Conservation (phyloP, 2,329 filamentous ascomycete genomes). For the Lecanosticta acicola region DNA sequence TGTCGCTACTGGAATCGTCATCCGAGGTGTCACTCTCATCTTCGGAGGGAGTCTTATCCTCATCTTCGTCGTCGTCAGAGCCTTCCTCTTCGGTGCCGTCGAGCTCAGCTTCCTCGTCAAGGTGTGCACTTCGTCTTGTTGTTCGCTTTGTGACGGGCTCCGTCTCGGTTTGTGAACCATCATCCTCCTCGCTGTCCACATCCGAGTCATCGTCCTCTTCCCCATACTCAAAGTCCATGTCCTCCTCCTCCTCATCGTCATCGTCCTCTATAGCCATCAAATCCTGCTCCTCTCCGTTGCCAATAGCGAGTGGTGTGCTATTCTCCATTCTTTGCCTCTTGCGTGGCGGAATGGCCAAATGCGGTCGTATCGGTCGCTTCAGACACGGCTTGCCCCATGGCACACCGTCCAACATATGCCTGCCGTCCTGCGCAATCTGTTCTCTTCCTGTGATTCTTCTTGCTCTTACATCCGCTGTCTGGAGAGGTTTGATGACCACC, state of each 20-base stretch:
- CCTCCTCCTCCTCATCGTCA: slow-evolving; percentile 19
- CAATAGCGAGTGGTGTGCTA: slow-evolving; percentile 22
- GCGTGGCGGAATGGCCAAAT: slow-evolving; percentile 33
- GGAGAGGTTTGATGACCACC: slow-evolving; percentile 72
- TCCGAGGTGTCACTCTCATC: slow-evolving; percentile 13
- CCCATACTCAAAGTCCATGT: slow-evolving; percentile 16
- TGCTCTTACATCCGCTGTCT: slow-evolving; percentile 66
- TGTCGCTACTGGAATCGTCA: slow-evolving; percentile 14
- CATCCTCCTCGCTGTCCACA: slow-evolving; percentile 13
- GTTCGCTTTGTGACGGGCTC: neutral
- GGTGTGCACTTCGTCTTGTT: too few relatives aligned
- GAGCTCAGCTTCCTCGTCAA: slow-evolving; percentile 5
- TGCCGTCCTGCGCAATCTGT: slow-evolving; percentile 74
- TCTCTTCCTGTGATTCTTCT: slow-evolving; percentile 69
- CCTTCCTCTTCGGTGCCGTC: slow-evolving; percentile 2
- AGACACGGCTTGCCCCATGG: slow-evolving; percentile 73
- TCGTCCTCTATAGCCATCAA: slow-evolving; percentile 19
- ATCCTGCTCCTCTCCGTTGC: slow-evolving; percentile 39
- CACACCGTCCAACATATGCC: slow-evolving; percentile 77
- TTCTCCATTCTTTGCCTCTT: slow-evolving; percentile 36
- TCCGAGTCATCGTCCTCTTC: slow-evolving; percentile 20
- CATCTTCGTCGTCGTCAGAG: slow-evolving; percentile 7
- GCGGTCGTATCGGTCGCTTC: slow-evolving; percentile 40
- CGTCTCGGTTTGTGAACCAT: slow-evolving; percentile 5
- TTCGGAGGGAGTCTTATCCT: slow-evolving; percentile 10